These are phyloP conservation scores for Boletus tomentosulus DNA, from an alignment of 768 basidiomycete genomes.

Conservation along the genomic window DNA sequence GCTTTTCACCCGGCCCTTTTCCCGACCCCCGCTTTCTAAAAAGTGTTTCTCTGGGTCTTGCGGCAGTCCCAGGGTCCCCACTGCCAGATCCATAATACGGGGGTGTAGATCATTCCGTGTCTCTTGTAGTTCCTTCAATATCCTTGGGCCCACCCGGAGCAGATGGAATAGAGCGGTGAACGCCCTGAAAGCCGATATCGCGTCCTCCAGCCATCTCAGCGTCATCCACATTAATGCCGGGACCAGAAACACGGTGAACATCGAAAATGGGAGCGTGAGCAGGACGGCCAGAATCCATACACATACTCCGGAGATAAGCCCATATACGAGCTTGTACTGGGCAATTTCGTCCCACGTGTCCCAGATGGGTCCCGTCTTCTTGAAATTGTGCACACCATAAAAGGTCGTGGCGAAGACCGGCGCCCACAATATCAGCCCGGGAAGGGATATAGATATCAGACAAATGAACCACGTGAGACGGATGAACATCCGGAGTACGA, in stretches of 20 bases:
- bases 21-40: conserved; percentile 48
- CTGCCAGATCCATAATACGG: conserved; percentile 65
- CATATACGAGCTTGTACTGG: conserved; percentile 84
- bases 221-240: conserved; percentile 87
- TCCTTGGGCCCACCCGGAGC: conserved; percentile 55
- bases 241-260: conserved; percentile 53
- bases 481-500: conserved; percentile 61
- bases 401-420: conserved; percentile 73
- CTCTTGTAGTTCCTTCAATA: conserved; percentile 50
- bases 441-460: conserved; percentile 62
- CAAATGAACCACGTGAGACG: conserved; percentile 60
- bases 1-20: conserved; percentile 66
- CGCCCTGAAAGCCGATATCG: conserved; percentile 74
- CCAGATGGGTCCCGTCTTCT: conserved; percentile 76
- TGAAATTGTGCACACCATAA: conserved; percentile 69
- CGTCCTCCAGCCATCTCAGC: conserved; percentile 85
- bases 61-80: conserved; percentile 56
- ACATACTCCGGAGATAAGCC: conserved; percentile 64
- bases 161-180: conserved; percentile 58
- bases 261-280: conserved; percentile 59
- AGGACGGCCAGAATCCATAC: conserved; percentile 58
- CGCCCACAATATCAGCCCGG: conserved; percentile 78
- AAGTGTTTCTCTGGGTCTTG: conserved; percentile 68
- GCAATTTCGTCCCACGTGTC: conserved; percentile 90
- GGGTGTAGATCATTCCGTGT: conserved; percentile 54